Evolutionary conservation across 129 eudicot species (phyloP).

Genomic region (Apium graveolens): DNA sequence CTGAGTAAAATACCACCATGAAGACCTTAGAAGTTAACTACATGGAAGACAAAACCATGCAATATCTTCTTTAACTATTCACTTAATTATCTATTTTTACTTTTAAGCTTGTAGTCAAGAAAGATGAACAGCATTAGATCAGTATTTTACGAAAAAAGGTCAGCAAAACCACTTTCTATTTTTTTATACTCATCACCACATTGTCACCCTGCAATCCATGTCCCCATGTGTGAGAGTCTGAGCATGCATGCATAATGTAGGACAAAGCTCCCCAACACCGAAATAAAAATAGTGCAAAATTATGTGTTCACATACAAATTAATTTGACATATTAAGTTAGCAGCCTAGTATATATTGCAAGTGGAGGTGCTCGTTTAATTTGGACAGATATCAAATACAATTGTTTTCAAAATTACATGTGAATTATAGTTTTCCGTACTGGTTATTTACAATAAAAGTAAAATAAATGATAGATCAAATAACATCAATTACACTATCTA

Average conservation of each 20-base stretch:
- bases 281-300: background rate
- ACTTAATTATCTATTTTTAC: background rate
- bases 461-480: background rate
- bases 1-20: background rate
- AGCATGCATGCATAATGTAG: background rate
- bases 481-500: background rate
- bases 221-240: background rate
- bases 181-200: background rate
- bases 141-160: background rate
- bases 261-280: background rate
- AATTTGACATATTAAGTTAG: background rate
- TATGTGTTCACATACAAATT: background rate
- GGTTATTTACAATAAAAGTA: background rate
- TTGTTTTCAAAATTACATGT: background rate
- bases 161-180: no score
- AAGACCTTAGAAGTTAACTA: background rate
- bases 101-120: background rate
- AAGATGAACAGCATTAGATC: background rate
- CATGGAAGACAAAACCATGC: background rate
- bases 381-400: background rate
- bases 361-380: background rate
- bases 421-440: background rate
- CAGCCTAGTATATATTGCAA: background rate
- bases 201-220: background rate
- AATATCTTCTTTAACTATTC: background rate